These are phyloP conservation scores for Cicer arietinum DNA, from an alignment of 306 rosid species.

Conservation along the genomic window DNA sequence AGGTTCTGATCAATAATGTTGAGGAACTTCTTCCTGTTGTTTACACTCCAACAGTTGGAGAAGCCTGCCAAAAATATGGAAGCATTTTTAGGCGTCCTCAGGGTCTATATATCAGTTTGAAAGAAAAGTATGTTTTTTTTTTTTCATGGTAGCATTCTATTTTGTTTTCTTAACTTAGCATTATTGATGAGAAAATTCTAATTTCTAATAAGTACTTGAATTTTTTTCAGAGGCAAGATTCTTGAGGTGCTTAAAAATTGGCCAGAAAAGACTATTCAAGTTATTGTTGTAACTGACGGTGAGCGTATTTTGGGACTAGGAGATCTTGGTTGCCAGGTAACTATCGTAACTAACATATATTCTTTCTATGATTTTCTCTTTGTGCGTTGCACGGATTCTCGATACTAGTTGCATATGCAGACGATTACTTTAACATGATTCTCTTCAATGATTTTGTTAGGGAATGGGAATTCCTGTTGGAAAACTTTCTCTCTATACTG, in stretches of 20 bases:
- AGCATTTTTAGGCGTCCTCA: constrained; percentile 91
- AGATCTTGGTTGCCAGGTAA: constrained; percentile 95
- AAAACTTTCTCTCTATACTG: constrained; percentile 93
- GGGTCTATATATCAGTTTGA: constrained; percentile 93
- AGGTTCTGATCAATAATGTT: constrained; percentile 83
- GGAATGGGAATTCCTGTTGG: constrained; percentile 99
- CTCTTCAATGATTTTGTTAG: constrained; percentile 48
- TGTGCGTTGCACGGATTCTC: too few relatives aligned
- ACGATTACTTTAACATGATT: constrained; percentile 18
- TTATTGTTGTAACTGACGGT: constrained; percentile 95
- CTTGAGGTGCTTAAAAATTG: constrained; percentile 91
- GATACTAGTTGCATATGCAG: too few relatives aligned
- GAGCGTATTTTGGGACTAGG: constrained; percentile 99
- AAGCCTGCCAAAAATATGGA: constrained; percentile 98
- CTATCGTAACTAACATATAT: too few relatives aligned
- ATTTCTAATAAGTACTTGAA: constrained; percentile 31
- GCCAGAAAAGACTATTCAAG: constrained; percentile 90
- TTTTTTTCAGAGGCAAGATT: constrained; percentile 79
- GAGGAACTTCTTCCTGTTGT: constrained; percentile 96
- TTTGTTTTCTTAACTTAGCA: constrained; percentile 4
- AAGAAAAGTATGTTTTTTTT: constrained; percentile 69
- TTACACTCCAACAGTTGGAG: constrained; percentile 96
- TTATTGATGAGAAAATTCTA: constrained; percentile 43
- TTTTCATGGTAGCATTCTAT: neutral
- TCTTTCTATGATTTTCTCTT: too few relatives aligned